These are phyloP conservation scores for Boletus rufocinnamomeus DNA, from an alignment of 768 basidiomycete species.

Conservation along the genomic window DNA sequence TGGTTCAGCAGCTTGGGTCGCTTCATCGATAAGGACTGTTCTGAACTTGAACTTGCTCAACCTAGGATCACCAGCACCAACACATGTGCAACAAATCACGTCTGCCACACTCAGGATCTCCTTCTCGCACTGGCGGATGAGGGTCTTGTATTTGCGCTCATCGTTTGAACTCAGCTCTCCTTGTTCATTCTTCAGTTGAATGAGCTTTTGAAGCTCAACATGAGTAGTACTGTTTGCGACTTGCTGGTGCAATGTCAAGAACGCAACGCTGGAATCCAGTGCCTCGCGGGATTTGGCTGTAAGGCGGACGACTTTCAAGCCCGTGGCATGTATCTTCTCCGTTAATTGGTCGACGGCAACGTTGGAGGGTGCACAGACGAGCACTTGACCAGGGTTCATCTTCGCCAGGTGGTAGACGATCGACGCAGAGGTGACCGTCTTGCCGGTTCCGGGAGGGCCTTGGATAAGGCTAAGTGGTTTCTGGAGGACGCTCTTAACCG, in stretches of 20 bases:
- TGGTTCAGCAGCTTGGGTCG: conserved; percentile 97
- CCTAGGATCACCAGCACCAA: conserved; percentile 95
- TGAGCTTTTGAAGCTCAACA: conserved; percentile 96
- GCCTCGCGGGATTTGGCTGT: conserved; percentile 99
- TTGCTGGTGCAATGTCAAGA: conserved; percentile 95
- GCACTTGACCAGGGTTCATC: conserved; percentile 99
- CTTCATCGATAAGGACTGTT: conserved; percentile 97
- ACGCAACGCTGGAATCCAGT: conserved; percentile 91
- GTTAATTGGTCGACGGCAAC: conserved; percentile 99
- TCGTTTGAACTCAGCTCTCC: conserved; percentile 96
- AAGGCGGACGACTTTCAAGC: conserved; percentile 94
- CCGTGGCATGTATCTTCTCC: conserved; percentile 99
- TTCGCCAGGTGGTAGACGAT: conserved; percentile 98
- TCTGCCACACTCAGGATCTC: conserved; percentile 95
- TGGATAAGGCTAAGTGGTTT: conserved; percentile 98
- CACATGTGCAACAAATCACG: conserved; percentile 98
- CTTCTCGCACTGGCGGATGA: conserved; percentile 95
- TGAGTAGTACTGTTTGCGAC: conserved; percentile 96
- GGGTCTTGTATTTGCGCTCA: conserved; percentile 95
- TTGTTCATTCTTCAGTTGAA: conserved; percentile 96
- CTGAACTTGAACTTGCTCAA: conserved; percentile 97
- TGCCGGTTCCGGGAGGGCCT: conserved; percentile 97
- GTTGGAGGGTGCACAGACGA: conserved; percentile 98
- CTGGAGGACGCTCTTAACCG: conserved; percentile 97
- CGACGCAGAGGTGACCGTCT: conserved; percentile 98